Evolutionary conservation across 208 protist genomes (phyloP), one percentile per base, ranked within the genome.

Genomic region (Trypanosoma boissoni): DNA sequence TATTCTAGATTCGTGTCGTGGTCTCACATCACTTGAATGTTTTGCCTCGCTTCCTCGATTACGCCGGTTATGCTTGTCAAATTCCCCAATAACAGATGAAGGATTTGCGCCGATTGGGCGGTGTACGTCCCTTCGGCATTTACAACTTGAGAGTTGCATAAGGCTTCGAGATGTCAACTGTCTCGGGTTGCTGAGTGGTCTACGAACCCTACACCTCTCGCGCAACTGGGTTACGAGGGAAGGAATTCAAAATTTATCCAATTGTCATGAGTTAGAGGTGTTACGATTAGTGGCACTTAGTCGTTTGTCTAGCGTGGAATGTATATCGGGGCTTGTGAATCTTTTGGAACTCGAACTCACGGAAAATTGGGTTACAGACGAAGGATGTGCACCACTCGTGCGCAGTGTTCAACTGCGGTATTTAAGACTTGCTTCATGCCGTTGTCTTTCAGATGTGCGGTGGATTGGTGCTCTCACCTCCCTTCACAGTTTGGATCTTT

Each of bases 131-230:
- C 65, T 94, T 36, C 59, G 43, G 34, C 72, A 83, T 44, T 61
- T 94, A 31, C 68, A 73, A 5, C 32, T 94, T 28, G 80, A 86
- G n/a, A 80, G 81, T 49, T 94, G 87, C 48, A 76, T 81, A 43
- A 76, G 74, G 51, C 52, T 94, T 28, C 73, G 63, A 2, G 62
- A 74, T 41, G 42, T 88, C 32, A 68, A 72, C 55, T 91, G 82
- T 55, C 52, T 93, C 0, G 55, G 44, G 3, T 29, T 50, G 2
- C 60, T 91, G 14, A 18, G 18, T 8, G 53, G 69, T 1, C 60
- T 91, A 20, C 62, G 68, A 45, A 67, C 60, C 3, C 69, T 91
- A 6, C 59, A 48, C 12, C 51, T 91, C 43, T 76, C 78, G 7
- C 60, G 74, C 31, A 87, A 71, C 39, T 72, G 78, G 34, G 59